These are phyloP conservation scores for Macrotyloma uniflorum DNA, from an alignment of 306 rosid genomes.

Conservation along the genomic window DNA sequence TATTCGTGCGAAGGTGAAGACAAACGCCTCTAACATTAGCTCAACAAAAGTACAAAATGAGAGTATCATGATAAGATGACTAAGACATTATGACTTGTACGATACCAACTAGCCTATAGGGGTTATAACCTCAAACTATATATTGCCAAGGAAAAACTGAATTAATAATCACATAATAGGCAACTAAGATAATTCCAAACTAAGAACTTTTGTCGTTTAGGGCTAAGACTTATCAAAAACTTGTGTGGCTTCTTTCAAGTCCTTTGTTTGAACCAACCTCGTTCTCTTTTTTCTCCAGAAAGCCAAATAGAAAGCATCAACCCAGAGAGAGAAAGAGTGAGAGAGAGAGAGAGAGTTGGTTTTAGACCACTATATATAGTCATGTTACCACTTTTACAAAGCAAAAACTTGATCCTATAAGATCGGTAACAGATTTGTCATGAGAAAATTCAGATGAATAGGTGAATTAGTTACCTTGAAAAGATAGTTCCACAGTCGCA, in stretches of 20 bases:
- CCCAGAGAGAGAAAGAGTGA: not conserved
- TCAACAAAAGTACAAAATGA: slow-evolving; percentile 26
- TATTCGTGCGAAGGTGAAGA: not conserved
- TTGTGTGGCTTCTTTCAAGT: slow-evolving; percentile 36
- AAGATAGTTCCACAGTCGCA: slow-evolving; percentile 92
- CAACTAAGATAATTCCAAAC: slow-evolving; percentile 44
- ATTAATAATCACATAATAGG: slow-evolving; percentile 25
- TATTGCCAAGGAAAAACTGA: slow-evolving; percentile 26
- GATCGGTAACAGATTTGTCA: not conserved
- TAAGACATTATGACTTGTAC: slow-evolving; percentile 14
- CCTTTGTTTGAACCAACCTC: slow-evolving; percentile 37
- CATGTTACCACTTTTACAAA: slow-evolving; percentile 6
- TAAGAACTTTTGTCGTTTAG: slow-evolving; percentile 49
- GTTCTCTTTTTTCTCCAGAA: slow-evolving; percentile 34
- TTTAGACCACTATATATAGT: not conserved
- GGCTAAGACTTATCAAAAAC: slow-evolving; percentile 35
- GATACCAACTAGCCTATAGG: slow-evolving; percentile 15
- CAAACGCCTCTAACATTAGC: not conserved
- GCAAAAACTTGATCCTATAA: not conserved
- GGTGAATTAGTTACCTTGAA: slow-evolving; percentile 60
- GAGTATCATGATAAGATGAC: slow-evolving; percentile 3
- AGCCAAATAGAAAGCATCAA: slow-evolving; percentile 30
- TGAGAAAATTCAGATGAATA: not conserved
- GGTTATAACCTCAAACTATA: slow-evolving; percentile 10
- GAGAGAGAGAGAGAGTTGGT: not conserved